phyloP scores from a whole-genome alignment of 768 basidiomycete genomes.

The Termitomyces bulborhizus region DNA sequence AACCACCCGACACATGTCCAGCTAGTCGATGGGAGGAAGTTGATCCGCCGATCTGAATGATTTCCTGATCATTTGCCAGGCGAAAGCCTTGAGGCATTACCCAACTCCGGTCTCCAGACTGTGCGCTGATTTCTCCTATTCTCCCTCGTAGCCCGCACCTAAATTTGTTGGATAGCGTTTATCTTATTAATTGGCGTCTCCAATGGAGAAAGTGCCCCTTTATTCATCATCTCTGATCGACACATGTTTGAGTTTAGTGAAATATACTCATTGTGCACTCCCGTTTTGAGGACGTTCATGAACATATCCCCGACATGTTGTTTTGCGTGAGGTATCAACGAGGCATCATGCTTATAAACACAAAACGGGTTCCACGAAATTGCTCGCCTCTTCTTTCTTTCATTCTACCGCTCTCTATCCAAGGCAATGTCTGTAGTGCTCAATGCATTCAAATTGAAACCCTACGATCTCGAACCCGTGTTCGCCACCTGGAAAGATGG shows the following conservation, averaged over 20 bases:
- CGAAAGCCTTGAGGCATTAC: neutral
- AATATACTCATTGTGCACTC: neutral
- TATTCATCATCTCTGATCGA: neutral
- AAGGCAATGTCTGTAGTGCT: constrained; percentile 35
- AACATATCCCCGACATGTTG: neutral
- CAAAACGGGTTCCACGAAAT: neutral
- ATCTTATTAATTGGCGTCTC: neutral
- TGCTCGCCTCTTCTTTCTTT: neutral
- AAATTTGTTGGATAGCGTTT: neutral
- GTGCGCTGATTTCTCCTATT: neutral
- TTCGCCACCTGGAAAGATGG: constrained; percentile 60
- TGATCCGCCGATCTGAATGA: neutral
- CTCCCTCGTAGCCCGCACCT: too few relatives aligned
- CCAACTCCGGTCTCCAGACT: neutral
- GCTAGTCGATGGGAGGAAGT: constrained; percentile 5
- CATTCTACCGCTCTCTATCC: constrained; percentile 3
- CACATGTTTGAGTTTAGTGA: neutral
- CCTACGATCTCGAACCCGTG: constrained; percentile 67
- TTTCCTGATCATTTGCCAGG: neutral
- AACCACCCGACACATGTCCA: constrained; percentile 17
- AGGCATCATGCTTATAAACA: constrained; percentile 15
- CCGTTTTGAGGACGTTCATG: neutral
- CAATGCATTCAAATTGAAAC: constrained; percentile 75
- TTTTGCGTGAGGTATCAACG: constrained; percentile 14
- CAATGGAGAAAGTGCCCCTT: neutral